These are phyloP conservation scores for Penicillium sp. DNA, from an alignment of 2,329 filamentous ascomycete genomes.

Conservation along the genomic window DNA sequence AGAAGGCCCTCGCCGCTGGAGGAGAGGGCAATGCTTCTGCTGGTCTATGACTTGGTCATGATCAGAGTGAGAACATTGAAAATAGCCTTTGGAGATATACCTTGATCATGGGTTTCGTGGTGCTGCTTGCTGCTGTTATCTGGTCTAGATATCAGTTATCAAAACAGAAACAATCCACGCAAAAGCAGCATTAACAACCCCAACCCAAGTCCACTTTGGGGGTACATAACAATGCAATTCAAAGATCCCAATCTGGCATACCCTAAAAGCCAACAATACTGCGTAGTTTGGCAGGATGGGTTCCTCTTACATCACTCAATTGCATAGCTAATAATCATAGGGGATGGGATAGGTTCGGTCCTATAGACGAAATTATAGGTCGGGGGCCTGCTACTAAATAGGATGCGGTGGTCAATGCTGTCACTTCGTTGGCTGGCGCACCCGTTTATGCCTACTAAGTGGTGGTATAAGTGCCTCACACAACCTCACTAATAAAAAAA, in stretches of 20 bases:
- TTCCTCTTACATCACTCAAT: neutral
- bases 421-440: neutral
- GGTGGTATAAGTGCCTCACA: neutral
- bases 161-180: neutral
- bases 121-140: constrained; percentile 27
- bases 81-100: constrained; percentile 16
- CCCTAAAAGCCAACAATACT: too few relatives aligned
- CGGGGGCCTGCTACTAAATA: neutral
- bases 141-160: constrained; percentile 18
- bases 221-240: neutral
- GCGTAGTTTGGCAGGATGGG: neutral
- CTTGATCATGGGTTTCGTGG: constrained; percentile 26
- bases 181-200: constrained; percentile 8
- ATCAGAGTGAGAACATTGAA: neutral
- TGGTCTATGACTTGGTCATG: constrained; percentile 38
- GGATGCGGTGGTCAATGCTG: neutral
- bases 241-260: neutral
- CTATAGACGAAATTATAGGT: neutral
- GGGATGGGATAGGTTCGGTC: neutral
- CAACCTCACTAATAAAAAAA: neutral
- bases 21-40: constrained; percentile 33
- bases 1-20: constrained; percentile 52
- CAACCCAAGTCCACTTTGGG: neutral
- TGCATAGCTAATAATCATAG: neutral
- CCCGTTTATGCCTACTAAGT: neutral